These are phyloP conservation scores for Metschnikowia continentalis DNA, from an alignment of 805 yeast genomes.

Conservation along the genomic window DNA sequence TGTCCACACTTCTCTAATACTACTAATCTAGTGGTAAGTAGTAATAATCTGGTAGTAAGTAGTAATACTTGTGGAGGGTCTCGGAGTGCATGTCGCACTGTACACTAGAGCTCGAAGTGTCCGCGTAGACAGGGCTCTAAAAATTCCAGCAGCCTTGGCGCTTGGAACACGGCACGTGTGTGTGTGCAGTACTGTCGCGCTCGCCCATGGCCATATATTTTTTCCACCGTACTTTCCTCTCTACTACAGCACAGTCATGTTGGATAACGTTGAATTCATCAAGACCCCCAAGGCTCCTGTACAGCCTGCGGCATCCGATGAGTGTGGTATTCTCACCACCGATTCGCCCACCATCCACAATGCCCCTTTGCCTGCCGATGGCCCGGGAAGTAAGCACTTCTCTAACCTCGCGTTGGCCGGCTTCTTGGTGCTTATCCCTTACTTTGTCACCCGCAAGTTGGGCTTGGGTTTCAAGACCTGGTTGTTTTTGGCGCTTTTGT, in stretches of 20 bases:
- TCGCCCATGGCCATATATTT: not conserved
- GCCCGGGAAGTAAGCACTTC: conserved; percentile 78
- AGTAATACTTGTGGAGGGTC: no score
- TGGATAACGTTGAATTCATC: conserved; percentile 48
- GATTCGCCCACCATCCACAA: conserved; percentile 70
- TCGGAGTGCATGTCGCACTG: no score
- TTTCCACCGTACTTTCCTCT: not conserved
- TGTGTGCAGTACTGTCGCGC: not conserved
- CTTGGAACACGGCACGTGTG: not conserved
- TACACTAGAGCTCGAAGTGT: no score
- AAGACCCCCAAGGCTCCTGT: conserved; percentile 53
- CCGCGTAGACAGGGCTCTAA: not conserved
- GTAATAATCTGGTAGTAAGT: no score
- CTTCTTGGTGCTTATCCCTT: conserved; percentile 56
- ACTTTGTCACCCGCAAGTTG: conserved; percentile 55
- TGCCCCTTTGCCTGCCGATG: conserved; percentile 88
- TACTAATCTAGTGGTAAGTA: no score
- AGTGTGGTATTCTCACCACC: conserved; percentile 36
- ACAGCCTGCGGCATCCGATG: conserved; percentile 28
- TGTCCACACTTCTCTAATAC: no score
- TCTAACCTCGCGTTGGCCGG: conserved; percentile 53
- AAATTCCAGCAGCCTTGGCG: not conserved
- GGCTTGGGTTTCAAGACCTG: conserved; percentile 71
- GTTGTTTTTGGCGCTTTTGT: conserved; percentile 52
- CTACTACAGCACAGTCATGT: conserved; percentile 21